Base-by-base conservation (phyloP, 352 stramenopile genomes). In the Globisporangium irregulare region DNA sequence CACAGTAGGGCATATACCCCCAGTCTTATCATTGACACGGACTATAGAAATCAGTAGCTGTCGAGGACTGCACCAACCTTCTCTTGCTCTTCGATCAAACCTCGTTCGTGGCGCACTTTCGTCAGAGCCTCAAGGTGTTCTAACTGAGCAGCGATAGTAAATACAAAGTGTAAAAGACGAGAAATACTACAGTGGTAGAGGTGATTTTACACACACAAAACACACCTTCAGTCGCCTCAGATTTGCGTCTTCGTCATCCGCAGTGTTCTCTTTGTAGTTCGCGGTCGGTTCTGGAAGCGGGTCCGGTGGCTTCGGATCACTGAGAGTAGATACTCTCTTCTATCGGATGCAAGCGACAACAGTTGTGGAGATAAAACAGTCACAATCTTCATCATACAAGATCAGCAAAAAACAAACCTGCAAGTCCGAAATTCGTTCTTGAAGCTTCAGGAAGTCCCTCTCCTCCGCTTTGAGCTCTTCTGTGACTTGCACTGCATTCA, bases 1-100 rank as follows among this genome's bases (percentile, higher is more conserved):
- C 15, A 70, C 22, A 5, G 53, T 32, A 5, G 53, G 2, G 7
- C 20, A 41, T 38, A 62, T 8, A 18, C 36, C 15, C 25, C 43
- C 3, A 38, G 32, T 38, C 7, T 38, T 38, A 38, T 38, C 6
- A 38, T 38, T 38, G 32, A 5, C 32, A 10, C 32, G 7, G 7
- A 38, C 32, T 38, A 8, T 38, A 38, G 8, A 38, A 38, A 38
- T 38, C 8, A 10, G 8, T 38, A 38, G 8, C 32, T 12, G 8
- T 32, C 29, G 12, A 20, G 12, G 12, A 18, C 12, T 20, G 18
- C 55, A 22, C 50, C 18, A 36, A 85, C 80, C 70, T 87, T 86
- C 64, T 87, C 81, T 60, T 86, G 75, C 59, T 89, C 81, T 69
- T 89, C 79, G 14, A 89, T 69, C 48, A 89, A 65, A 46, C 85